Evolutionary conservation across 371 early-diverging fungal species (phyloP).

Genomic region (Mortierella sp.): DNA sequence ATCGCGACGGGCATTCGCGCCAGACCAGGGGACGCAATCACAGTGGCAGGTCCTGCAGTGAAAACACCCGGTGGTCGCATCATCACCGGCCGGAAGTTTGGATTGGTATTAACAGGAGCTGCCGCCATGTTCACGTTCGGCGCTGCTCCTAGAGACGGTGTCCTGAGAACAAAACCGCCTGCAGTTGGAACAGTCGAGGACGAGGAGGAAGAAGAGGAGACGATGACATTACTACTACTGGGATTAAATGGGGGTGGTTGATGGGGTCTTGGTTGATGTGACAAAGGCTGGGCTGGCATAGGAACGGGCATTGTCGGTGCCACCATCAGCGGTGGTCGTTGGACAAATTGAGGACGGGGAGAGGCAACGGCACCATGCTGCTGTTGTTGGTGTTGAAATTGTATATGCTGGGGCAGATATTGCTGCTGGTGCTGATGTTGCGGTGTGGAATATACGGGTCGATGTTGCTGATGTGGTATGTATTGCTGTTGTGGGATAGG

Average conservation of each 20-base stretch:
- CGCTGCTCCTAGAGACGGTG: conserved; percentile 41
- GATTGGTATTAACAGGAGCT: background rate
- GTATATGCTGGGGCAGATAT: conserved; percentile 23
- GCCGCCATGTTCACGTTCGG: conserved; percentile 26
- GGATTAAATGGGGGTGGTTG: conserved; percentile 14
- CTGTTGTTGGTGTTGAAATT: conserved; percentile 30
- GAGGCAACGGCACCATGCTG: conserved; percentile 14
- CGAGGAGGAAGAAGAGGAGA: conserved; percentile 12
- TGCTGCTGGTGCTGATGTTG: conserved; percentile 33
- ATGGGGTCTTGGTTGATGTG: conserved; percentile 17
- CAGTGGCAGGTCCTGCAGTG: conserved; percentile 36
- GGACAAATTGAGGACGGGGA: conserved; percentile 32
- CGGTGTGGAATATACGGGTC: conserved; percentile 36
- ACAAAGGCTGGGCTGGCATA: conserved; percentile 23
- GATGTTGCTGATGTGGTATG: conserved; percentile 25
- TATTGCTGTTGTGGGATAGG: conserved; percentile 28
- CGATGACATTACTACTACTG: conserved; percentile 20
- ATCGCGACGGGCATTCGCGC: conserved; percentile 37
- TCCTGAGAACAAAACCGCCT: conserved; percentile 26
- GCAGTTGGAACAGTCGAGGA: conserved; percentile 6
- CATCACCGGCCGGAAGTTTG: conserved; percentile 28
- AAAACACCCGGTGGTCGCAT: conserved; percentile 37
- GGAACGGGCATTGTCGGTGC: conserved; percentile 25
- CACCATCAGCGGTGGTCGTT: conserved; percentile 28
- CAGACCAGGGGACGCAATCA: conserved; percentile 38